Conservation (phyloP, 2,329 filamentous ascomycete genomes). For the Fusarium scirpi region DNA sequence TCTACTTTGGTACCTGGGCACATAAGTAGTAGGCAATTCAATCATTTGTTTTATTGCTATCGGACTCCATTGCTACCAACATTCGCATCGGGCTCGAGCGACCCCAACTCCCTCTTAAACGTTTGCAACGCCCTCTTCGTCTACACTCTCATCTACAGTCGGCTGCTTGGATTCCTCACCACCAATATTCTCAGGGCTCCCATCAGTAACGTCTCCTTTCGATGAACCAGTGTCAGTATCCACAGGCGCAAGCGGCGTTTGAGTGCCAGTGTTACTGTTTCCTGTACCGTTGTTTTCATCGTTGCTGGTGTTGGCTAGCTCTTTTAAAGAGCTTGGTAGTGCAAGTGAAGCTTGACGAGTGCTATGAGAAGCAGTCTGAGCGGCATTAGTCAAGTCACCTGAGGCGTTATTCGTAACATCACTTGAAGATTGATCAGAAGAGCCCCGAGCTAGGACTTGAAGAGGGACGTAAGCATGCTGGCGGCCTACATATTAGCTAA, state of each 20-base stretch:
- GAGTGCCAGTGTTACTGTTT: neutral
- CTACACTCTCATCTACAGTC: neutral
- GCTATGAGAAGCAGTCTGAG: neutral
- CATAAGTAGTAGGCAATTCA: neutral
- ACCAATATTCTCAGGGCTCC: neutral
- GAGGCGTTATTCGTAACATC: neutral
- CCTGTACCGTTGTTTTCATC: neutral
- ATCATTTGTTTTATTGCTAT: too few relatives aligned
- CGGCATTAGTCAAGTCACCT: neutral
- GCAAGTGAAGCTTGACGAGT: neutral
- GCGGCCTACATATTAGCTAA: neutral
- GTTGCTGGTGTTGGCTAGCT: neutral
- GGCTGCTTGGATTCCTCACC: neutral
- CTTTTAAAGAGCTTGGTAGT: neutral
- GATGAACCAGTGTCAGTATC: neutral
- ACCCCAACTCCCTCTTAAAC: neutral
- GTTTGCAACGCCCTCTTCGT: constrained; percentile 7
- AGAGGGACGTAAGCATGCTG: constrained; percentile 20
- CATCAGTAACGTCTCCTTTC: neutral
- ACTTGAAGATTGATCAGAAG: neutral
- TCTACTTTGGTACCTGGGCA: too few relatives aligned
- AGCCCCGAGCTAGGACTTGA: constrained; percentile 10
- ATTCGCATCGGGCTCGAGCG: neutral
- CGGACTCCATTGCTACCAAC: neutral
- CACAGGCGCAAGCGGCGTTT: neutral